Percentiles rank a stretch among this genome's conserved stretches.
These are phyloP conservation scores for Fusarium ambrosium DNA, from an alignment of 2,329 filamentous ascomycete species.

Conservation along the genomic window DNA sequence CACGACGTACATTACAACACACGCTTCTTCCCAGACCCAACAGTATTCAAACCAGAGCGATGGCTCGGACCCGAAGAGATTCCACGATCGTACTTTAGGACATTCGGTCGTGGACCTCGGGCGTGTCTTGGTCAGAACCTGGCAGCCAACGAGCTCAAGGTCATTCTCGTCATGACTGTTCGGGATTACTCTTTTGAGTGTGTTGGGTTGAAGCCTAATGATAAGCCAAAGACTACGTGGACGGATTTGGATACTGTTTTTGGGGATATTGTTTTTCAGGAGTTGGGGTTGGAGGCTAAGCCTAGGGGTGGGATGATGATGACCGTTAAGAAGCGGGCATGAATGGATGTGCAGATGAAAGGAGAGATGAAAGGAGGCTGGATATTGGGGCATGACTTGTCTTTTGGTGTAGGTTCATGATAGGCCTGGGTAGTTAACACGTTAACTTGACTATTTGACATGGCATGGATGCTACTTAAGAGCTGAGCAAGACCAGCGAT, in stretches of 20 bases:
- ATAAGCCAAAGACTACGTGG: slow-evolving; percentile 28
- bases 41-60: slow-evolving; percentile 17
- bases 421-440: not conserved
- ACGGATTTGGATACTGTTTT: slow-evolving; percentile 44
- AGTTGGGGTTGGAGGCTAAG: slow-evolving; percentile 38
- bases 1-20: slow-evolving; percentile 27
- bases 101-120: slow-evolving; percentile 56
- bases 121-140: slow-evolving; percentile 55
- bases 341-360: not conserved
- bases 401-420: not conserved
- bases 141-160: slow-evolving; percentile 52
- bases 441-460: not conserved
- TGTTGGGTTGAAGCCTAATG: slow-evolving; percentile 22
- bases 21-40: not conserved
- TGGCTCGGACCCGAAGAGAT: slow-evolving; percentile 23
- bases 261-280: slow-evolving; percentile 42
- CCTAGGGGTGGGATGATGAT: slow-evolving; percentile 43
- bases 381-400: not conserved
- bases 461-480: not conserved
- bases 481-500: not conserved
- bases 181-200: slow-evolving; percentile 47
- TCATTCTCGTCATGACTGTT: slow-evolving; percentile 42
- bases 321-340: slow-evolving; percentile 25
- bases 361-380: not conserved
- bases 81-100: slow-evolving; percentile 26